Percentiles rank a stretch among this genome's conserved stretches.
Conservation (phyloP, 768 basidiomycete genomes). For the Suillus alpinus region DNA sequence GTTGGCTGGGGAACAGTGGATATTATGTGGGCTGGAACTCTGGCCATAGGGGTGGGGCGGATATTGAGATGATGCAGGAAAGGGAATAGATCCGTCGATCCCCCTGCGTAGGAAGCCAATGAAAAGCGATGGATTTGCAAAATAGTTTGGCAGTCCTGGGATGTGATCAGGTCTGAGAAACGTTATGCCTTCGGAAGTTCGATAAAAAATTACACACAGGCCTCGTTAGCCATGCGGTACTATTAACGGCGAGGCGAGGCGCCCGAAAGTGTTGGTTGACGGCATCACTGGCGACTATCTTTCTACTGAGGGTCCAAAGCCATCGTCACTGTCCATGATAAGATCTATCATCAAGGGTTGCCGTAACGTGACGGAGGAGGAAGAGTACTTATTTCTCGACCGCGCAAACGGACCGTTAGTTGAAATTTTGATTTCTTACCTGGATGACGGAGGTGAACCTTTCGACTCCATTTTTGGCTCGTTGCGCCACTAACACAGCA, state of each 20-base stretch:
- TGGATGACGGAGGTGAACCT: conserved; percentile 18
- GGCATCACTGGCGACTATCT: not conserved
- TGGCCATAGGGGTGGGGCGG: not conserved
- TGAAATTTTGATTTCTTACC: not conserved
- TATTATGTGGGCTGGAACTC: not conserved
- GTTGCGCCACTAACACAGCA: conserved; percentile 21
- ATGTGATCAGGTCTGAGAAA: not conserved
- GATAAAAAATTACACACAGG: conserved; percentile 10
- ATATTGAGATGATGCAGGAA: not conserved
- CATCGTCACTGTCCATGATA: conserved; percentile 12
- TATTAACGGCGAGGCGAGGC: too few species aligned
- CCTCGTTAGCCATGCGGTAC: too few species aligned
- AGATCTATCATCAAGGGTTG: conserved; percentile 20
- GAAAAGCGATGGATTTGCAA: not conserved
- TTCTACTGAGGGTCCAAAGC: conserved; percentile 2
- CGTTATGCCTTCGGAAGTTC: not conserved
- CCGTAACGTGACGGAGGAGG: not conserved
- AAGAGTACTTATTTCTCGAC: conserved; percentile 7
- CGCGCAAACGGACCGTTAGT: conserved; percentile 16
- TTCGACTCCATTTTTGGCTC: conserved; percentile 27
- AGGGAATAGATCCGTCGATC: not conserved
- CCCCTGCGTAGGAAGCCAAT: conserved; percentile 5
- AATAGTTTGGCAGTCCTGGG: conserved; percentile 1
- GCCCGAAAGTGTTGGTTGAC: not conserved
- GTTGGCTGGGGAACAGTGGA: conserved; percentile 1